Evolutionary conservation across 2,329 filamentous ascomycete genomes (phyloP).

Genomic region (Colletotrichum liriopes): DNA sequence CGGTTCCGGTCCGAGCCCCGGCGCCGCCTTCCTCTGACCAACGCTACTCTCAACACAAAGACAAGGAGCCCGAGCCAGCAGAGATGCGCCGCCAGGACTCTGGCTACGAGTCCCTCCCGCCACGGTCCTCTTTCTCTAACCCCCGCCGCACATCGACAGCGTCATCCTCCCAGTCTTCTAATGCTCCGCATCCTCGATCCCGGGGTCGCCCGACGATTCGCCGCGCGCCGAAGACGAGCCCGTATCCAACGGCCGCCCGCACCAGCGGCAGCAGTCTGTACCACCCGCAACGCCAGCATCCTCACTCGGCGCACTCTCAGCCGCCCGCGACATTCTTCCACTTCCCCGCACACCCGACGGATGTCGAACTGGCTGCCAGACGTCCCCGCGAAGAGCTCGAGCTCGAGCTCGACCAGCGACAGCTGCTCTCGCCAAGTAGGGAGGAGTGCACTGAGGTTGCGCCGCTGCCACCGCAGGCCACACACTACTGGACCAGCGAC

Average conservation of each 20-base stretch:
- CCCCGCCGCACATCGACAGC: conserved; percentile 55
- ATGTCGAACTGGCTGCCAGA: conserved; percentile 48
- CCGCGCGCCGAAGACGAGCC: conserved; percentile 58
- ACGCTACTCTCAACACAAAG: conserved; percentile 36
- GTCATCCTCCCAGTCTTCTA: conserved; percentile 48
- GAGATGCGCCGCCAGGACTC: conserved; percentile 72
- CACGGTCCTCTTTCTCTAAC: conserved; percentile 55
- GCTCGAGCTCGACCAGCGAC: conserved; percentile 46
- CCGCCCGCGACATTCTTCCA: conserved; percentile 63
- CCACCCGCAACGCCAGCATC: conserved; percentile 34
- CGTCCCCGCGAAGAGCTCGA: conserved; percentile 41
- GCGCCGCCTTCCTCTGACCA: conserved; percentile 38
- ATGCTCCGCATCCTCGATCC: conserved; percentile 49
- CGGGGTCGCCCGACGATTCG: conserved; percentile 60
- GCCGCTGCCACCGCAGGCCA: conserved; percentile 68
- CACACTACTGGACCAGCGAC: conserved; percentile 79
- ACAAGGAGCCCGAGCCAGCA: conserved; percentile 49
- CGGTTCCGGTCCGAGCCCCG: conserved; percentile 26
- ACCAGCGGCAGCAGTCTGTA: conserved; percentile 36
- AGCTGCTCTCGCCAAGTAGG: background rate
- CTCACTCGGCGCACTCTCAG: conserved; percentile 44
- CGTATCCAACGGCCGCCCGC: conserved; percentile 40
- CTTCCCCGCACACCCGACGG: conserved; percentile 60
- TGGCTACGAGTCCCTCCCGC: conserved; percentile 69
- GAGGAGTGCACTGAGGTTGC: conserved; percentile 45